Conservation (phyloP, 2,329 filamentous ascomycete species). For the Aulographum hederae region DNA sequence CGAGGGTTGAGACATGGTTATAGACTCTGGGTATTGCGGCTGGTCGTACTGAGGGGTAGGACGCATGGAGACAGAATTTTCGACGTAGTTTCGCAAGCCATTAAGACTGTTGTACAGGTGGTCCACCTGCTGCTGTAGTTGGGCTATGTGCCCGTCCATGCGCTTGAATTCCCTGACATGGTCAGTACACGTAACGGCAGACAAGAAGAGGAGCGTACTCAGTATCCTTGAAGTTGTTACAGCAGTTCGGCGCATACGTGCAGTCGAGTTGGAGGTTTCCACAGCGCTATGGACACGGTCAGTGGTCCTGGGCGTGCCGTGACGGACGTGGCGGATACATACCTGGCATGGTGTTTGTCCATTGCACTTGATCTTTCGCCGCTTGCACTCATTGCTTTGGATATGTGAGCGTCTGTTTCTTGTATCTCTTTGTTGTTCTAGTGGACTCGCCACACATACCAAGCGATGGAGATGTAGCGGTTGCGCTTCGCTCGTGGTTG, state of each 20-base stretch:
- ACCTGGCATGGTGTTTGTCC: slow-evolving; percentile 42
- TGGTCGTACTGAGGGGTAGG: slow-evolving; percentile 5
- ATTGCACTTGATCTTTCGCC: slow-evolving; percentile 52
- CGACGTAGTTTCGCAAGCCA: slow-evolving; percentile 37
- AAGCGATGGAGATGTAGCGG: slow-evolving; percentile 49
- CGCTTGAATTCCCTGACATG: slow-evolving; percentile 53
- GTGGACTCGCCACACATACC: slow-evolving; percentile 22
- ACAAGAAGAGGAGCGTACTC: slow-evolving; percentile 31
- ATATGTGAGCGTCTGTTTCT: no score
- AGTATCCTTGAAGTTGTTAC: slow-evolving; percentile 77
- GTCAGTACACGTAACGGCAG: background rate
- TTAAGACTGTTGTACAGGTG: slow-evolving; percentile 56
- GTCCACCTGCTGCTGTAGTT: slow-evolving; percentile 71
- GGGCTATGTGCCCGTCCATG: slow-evolving; percentile 55
- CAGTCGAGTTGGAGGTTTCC: slow-evolving; percentile 46
- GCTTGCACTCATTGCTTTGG: slow-evolving; percentile 42
- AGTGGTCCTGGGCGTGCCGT: background rate
- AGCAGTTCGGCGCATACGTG: slow-evolving; percentile 48
- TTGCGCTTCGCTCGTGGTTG: slow-evolving; percentile 43
- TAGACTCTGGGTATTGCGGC: slow-evolving; percentile 15
- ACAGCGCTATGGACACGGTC: slow-evolving; percentile 23
- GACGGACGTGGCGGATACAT: background rate
- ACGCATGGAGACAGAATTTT: slow-evolving; percentile 7
- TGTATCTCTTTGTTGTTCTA: background rate
- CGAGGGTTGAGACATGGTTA: slow-evolving; percentile 18